Evolutionary conservation across 495 filamentous ascomycete species (phyloP).

Genomic region (Mycothermus thermophilus): DNA sequence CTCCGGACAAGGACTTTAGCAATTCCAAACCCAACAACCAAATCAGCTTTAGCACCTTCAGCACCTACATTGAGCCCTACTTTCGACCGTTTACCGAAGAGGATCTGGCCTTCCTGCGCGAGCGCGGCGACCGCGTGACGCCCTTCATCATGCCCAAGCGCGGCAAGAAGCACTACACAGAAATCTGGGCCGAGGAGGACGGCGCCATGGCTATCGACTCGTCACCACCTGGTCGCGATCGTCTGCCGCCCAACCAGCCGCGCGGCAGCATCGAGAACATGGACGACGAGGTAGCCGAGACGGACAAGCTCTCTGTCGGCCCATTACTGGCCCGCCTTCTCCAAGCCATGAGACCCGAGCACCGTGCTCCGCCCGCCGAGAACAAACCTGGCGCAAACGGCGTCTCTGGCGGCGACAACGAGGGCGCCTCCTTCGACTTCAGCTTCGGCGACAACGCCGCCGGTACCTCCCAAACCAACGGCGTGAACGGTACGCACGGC

Average conservation of each 20-base stretch:
- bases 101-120: conserved; percentile 83
- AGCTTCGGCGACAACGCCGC: conserved; percentile 3
- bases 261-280: conserved; percentile 74
- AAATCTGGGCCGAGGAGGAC: conserved; percentile 90
- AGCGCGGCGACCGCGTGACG: conserved; percentile 68
- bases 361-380: conserved; percentile 47
- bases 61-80: conserved; percentile 76
- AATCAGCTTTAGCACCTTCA: conserved; percentile 81
- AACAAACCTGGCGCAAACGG: conserved; percentile 42
- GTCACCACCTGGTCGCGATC: conserved; percentile 41
- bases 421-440: conserved; percentile 10
- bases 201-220: conserved; percentile 56
- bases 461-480: conserved; percentile 31
- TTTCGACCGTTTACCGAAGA: conserved; percentile 86
- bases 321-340: conserved; percentile 75
- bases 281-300: conserved; percentile 71
- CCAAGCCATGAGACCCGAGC: conserved; percentile 68
- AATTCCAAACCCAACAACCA: conserved; percentile 88
- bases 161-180: conserved; percentile 71
- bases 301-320: conserved; percentile 79
- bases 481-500: conserved; percentile 28
- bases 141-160: conserved; percentile 80
- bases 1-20: conserved; percentile 88
- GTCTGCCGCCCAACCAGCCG: conserved; percentile 62
- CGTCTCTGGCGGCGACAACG: conserved; percentile 37